Evolutionary conservation across 2,329 filamentous ascomycete species (phyloP), one percentile per base, ranked within the genome.

Genomic region (Tolypocladium tundrense): DNA sequence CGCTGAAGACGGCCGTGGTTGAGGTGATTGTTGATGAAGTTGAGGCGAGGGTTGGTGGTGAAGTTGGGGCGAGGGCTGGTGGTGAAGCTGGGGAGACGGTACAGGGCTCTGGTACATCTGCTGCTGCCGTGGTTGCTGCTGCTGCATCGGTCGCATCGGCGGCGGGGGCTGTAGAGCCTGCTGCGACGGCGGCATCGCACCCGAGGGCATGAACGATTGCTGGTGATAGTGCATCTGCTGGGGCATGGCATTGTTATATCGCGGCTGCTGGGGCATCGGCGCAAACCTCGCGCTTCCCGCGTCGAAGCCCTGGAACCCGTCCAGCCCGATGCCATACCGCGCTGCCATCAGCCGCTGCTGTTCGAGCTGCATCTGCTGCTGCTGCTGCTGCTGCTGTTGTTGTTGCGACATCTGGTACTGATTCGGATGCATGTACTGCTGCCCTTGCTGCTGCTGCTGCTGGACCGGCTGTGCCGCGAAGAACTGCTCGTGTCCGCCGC

Each of bases 381-480:
- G 60, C 3, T 56, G 62, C 11, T 59, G 56, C 3, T 62, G 62
- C 53, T 56, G 63, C n/a, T 64, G 24, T 3, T 27, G 63, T 48
- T 65, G 63, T 61, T 59, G 63, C 62, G 64, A 60, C 41, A 61
- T 60, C 55, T 64, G 65, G 59, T 65, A 65, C 16, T 62, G 64
- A 19, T 37, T 59, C 59, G 59, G 62, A 52, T 60, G 60, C 5
- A 45, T 16, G 42, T 40, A 55, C n/a, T 55, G 48, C 39, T 63
- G 69, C 40, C 58, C 61, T 41, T 65, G 67, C 45, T 64, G 68
- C 3, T 66, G 65, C 14, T 64, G 65, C 51, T 62, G 63, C 41
- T 58, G 62, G 21, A 50, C 60, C 59, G 62, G 62, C 54, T 60
- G 60, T 39, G 57, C 59, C 50, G 58, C 62, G 52, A 63, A 59